These are phyloP conservation scores for Aspergillus floridensis DNA, from an alignment of 2,329 filamentous ascomycete genomes.

Conservation along the genomic window DNA sequence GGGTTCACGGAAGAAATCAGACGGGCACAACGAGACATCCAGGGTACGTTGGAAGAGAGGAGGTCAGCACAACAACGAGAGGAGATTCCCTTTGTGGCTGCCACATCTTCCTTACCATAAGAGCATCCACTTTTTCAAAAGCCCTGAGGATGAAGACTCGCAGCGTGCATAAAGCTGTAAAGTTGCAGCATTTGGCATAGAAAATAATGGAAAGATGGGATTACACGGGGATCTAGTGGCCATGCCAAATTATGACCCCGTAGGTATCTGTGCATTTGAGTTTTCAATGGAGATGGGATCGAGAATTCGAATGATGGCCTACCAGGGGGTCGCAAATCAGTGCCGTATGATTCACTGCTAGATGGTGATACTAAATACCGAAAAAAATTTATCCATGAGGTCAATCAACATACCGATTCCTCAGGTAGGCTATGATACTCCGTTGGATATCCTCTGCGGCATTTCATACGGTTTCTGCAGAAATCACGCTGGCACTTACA, in stretches of 20 bases:
- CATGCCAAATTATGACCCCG: no score
- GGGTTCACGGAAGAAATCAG: constrained; percentile 49
- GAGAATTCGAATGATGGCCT: neutral
- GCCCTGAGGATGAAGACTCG: neutral
- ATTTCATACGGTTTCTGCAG: no score
- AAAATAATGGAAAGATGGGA: neutral
- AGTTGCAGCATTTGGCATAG: neutral
- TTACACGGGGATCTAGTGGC: no score
- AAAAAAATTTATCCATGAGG: no score
- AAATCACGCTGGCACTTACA: no score
- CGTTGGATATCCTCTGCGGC: no score
- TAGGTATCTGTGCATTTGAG: neutral
- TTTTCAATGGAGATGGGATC: neutral
- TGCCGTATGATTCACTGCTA: no score
- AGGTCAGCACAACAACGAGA: constrained; percentile 33
- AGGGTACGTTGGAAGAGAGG: constrained; percentile 35
- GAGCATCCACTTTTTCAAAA: neutral
- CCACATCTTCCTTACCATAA: constrained; percentile 5
- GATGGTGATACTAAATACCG: no score
- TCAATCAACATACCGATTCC: no score
- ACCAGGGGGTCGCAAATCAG: no score
- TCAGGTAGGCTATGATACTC: no score
- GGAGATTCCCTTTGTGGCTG: constrained; percentile 42
- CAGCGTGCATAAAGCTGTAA: neutral
- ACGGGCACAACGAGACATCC: constrained; percentile 41